Percentiles rank a stretch among this genome's conserved stretches.
These are phyloP conservation scores for Raphanus sativus DNA, from an alignment of 345 rosid genomes.

Conservation along the genomic window DNA sequence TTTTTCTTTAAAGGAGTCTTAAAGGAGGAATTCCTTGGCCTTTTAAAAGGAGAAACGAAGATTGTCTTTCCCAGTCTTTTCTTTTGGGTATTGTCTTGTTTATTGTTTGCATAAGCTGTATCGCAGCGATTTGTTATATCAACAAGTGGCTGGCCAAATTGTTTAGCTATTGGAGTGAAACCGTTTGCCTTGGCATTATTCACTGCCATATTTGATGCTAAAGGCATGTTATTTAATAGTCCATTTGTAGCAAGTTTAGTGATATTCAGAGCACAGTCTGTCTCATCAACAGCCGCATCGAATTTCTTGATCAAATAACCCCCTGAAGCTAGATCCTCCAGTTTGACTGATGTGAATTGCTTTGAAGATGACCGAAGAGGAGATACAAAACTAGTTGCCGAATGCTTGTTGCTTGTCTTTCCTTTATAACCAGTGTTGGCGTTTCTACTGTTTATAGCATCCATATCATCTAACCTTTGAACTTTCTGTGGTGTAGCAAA, in stretches of 20 bases:
- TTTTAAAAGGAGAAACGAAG: slow-evolving; percentile 71
- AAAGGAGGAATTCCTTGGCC: slow-evolving; percentile 69
- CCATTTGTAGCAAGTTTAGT: slow-evolving; percentile 36
- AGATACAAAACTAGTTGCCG: slow-evolving; percentile 53
- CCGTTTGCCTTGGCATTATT: slow-evolving; percentile 37
- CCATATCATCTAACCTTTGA: slow-evolving; percentile 28
- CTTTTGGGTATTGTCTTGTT: slow-evolving; percentile 45
- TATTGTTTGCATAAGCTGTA: slow-evolving; percentile 33
- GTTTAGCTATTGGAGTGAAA: slow-evolving; percentile 33
- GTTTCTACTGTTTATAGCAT: slow-evolving; percentile 46
- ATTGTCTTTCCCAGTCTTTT: slow-evolving; percentile 50
- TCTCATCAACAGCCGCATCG: slow-evolving; percentile 61
- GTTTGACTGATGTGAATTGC: slow-evolving; percentile 36
- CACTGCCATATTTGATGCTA: slow-evolving; percentile 9
- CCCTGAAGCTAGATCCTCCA: slow-evolving; percentile 43
- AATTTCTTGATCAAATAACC: slow-evolving; percentile 70
- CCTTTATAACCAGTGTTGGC: slow-evolving; percentile 37
- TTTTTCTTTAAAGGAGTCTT: slow-evolving; percentile 57
- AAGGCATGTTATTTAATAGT: slow-evolving; percentile 25
- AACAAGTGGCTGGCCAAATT: slow-evolving; percentile 45
- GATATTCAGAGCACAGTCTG: slow-evolving; percentile 21
- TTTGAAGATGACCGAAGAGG: slow-evolving; percentile 57
- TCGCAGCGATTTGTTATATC: slow-evolving; percentile 64
- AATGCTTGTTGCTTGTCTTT: slow-evolving; percentile 43
- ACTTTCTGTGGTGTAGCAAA: slow-evolving; percentile 40